phyloP scores from a whole-genome alignment of 495 filamentous ascomycete species.

The Lasiosphaeris hirsuta region DNA sequence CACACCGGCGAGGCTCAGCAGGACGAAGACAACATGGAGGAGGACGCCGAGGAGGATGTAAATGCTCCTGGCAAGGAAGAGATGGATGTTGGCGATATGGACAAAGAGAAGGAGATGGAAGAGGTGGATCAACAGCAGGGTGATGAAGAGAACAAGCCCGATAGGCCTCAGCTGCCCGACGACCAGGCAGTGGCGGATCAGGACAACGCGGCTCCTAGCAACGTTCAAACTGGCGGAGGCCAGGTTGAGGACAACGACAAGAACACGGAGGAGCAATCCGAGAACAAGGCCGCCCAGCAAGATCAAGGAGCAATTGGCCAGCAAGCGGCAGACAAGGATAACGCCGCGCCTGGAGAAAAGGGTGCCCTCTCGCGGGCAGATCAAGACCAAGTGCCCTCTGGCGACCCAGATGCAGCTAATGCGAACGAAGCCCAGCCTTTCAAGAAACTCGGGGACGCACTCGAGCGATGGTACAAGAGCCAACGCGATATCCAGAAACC shows the following conservation, averaged over 20 bases:
- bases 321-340: conserved; percentile 47
- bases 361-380: conserved; percentile 48
- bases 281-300: conserved; percentile 44
- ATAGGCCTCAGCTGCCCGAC: conserved; percentile 34
- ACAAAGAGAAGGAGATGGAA: conserved; percentile 30
- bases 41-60: conserved; percentile 30
- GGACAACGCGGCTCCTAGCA: conserved; percentile 65
- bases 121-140: conserved; percentile 34
- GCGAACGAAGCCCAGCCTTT: conserved; percentile 60
- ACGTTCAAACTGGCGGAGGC: conserved; percentile 55
- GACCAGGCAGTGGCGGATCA: conserved; percentile 54
- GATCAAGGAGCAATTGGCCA: conserved; percentile 49
- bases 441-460: conserved; percentile 86
- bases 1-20: neutral
- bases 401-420: conserved; percentile 43
- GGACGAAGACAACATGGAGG: conserved; percentile 25
- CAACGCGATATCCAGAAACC: conserved; percentile 72
- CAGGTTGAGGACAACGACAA: conserved; percentile 53
- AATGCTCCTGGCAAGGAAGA: conserved; percentile 31
- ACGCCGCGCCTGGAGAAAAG: conserved; percentile 46
- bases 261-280: conserved; percentile 39
- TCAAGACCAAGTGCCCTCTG: conserved; percentile 50
- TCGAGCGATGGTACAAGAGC: conserved; percentile 89
- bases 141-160: conserved; percentile 25
- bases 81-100: conserved; percentile 39